Conservation (phyloP, 345 rosid genomes). For the Lumnitzera racemosa region DNA sequence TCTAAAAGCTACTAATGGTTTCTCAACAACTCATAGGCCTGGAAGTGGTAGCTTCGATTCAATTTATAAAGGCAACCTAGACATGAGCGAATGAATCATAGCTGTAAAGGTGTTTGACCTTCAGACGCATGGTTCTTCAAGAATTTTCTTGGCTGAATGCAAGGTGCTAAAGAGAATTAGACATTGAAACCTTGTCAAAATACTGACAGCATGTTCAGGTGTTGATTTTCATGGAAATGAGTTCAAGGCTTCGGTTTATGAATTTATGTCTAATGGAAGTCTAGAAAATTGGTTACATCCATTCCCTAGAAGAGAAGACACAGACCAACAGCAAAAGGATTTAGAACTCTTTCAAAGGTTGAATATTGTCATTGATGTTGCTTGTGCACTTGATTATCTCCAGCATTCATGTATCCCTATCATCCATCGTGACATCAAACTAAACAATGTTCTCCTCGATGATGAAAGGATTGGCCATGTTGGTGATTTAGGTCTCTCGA, state of each 20-base stretch:
- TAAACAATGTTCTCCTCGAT: conserved; percentile 6
- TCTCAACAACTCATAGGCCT: background rate
- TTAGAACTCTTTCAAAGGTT: background rate
- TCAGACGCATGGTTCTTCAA: background rate
- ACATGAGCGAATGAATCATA: background rate
- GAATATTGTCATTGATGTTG: background rate
- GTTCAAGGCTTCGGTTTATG: conserved; percentile 8
- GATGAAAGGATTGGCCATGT: conserved; percentile 8
- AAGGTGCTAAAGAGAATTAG: conserved; percentile 4
- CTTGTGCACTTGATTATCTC: conserved; percentile 6
- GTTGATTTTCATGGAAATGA: conserved; percentile 1
- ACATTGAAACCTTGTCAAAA: conserved; percentile 7
- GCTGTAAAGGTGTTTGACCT: conserved; percentile 3
- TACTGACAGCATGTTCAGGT: conserved; percentile 1
- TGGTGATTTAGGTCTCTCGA: conserved; percentile 8
- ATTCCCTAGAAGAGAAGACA: background rate
- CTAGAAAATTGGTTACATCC: conserved; percentile 5
- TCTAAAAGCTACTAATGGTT: conserved; percentile 7
- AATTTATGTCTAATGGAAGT: conserved; percentile 2
- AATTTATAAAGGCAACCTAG: background rate
- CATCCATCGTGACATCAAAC: conserved; percentile 5
- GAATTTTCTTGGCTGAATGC: conserved; percentile 7
- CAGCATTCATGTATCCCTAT: conserved; percentile 1
- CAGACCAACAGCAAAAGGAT: no score
- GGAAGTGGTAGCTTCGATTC: conserved; percentile 4